Conservation (phyloP, 1,284 basidiomycete species). For the Uromyces viciae-fabae region DNA sequence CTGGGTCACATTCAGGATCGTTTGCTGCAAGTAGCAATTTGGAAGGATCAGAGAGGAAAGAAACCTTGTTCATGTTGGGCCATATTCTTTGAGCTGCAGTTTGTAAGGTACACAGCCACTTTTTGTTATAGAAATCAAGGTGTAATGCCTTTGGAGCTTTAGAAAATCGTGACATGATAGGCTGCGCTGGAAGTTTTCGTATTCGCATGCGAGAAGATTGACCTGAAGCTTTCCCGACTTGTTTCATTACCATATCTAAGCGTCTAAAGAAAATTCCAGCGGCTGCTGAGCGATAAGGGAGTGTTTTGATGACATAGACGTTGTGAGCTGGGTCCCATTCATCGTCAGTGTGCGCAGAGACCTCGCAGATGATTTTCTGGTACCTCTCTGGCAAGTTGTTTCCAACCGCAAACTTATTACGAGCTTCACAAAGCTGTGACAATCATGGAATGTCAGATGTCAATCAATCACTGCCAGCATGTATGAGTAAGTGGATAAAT, state of each 20-base stretch:
- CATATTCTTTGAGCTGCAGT: neutral
- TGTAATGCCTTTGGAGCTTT: constrained; percentile 11
- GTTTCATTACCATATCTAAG: neutral
- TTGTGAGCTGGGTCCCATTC: neutral
- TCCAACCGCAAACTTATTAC: neutral
- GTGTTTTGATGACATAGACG: constrained; percentile 8
- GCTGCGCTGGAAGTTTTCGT: neutral
- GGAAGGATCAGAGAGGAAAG: constrained; percentile 1
- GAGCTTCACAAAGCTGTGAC: neutral
- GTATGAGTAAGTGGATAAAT: neutral
- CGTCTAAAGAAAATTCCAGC: constrained; percentile 8
- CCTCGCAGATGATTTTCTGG: neutral
- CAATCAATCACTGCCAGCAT: too few species aligned
- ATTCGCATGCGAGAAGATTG: neutral
- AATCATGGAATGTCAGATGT: neutral
- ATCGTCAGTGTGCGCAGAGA: constrained; percentile 16
- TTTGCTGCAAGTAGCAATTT: neutral
- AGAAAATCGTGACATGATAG: neutral
- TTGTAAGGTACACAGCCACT: neutral
- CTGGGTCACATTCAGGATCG: neutral
- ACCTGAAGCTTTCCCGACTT: neutral
- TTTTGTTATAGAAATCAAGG: constrained; percentile 7
- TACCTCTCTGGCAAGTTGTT: constrained; percentile 9
- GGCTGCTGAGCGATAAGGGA: neutral
- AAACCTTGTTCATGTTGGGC: neutral